Evolutionary conservation across 208 protist species (phyloP).

Genomic region (Crithidia expoeki): DNA sequence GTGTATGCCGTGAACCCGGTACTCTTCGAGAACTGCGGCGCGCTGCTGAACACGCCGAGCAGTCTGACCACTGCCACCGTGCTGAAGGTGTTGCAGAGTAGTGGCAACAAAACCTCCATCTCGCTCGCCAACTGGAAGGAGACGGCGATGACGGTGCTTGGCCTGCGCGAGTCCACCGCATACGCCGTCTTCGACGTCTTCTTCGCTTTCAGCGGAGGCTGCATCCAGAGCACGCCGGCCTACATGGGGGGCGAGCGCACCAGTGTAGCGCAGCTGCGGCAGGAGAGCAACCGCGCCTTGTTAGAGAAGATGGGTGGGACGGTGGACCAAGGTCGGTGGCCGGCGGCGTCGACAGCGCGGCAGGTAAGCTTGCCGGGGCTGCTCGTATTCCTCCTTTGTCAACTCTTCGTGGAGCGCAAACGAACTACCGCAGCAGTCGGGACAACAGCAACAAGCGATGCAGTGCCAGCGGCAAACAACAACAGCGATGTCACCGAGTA

Average conservation of each 20-base stretch:
- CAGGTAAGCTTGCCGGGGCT: conserved; percentile 84
- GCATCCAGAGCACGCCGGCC: conserved; percentile 67
- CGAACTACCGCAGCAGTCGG: conserved; percentile 35
- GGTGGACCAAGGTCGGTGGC: conserved; percentile 77
- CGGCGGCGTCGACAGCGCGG: conserved; percentile 60
- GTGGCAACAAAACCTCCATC: conserved; percentile 74
- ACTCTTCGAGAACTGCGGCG: conserved; percentile 83
- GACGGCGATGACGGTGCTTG: conserved; percentile 66
- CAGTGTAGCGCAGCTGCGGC: conserved; percentile 74
- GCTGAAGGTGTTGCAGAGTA: conserved; percentile 73
- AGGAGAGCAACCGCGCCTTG: conserved; percentile 77
- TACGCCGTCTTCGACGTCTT: conserved; percentile 90
- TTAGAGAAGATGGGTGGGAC: conserved; percentile 86
- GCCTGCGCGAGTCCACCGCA: conserved; percentile 64
- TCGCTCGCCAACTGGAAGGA: conserved; percentile 81
- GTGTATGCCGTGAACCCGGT: conserved; percentile 85
- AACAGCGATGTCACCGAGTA: conserved; percentile 61
- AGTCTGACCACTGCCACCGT: conserved; percentile 76
- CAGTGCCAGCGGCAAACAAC: background rate
- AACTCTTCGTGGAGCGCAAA: conserved; percentile 81
- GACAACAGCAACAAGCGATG: background rate
- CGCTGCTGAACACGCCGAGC: conserved; percentile 69
- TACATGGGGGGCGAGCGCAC: conserved; percentile 50
- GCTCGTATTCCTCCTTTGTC: conserved; percentile 82
- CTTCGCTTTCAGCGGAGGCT: conserved; percentile 81